Base-by-base conservation (phyloP, 2,329 filamentous ascomycete genomes). In the Alternaria dauci region DNA sequence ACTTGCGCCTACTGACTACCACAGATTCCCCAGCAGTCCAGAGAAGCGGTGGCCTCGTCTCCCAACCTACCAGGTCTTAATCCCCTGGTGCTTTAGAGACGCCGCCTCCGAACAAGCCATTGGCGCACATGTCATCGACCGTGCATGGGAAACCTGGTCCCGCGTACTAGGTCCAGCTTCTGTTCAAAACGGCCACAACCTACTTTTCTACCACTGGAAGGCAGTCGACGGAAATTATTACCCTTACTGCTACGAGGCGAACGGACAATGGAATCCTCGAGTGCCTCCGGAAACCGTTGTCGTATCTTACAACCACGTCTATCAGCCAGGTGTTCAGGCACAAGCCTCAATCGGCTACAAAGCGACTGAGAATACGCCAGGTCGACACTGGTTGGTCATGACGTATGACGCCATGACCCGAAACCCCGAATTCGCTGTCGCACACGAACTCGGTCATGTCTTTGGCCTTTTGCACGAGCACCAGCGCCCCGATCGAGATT, bases 401-500 rank as follows among this genome's bases (percentile, higher is more conserved):
- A 9, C 46, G 6, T 12, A 16, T 25, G 14, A 23, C 1, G n/a
- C 28, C 14, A 51, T 23, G 32, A 20, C 18, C 34, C 11, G 11
- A 6, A 20, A 50, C 5, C 11, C 12, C 14, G 48, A 52, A n/a
- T 28, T 9, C 6, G 18, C 20, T 38, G 34, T 8, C 14, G 16
- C 52, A 14, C 52, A 55, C 6, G 52, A 55, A 28, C 9, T 47
- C 2, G 52, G 52, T 34, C 52, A 55, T 30, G 14, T 38, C 30
- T 55, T 55, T 34, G 52, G 52, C 18, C 52, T 55, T 2, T 7
- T 28, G 1, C 30, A 55, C 16, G 52, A 55, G 32, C 52, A 55
- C 8, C 30, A 43, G 26, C 52, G 52, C 18, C 5, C 41, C 5
- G 52, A 55, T 20, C 41, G 52, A 30, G 41, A 46, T 14, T 16